Evolutionary conservation across 2,329 filamentous ascomycete species (phyloP).

Genomic region (Cryphonectria japonica): DNA sequence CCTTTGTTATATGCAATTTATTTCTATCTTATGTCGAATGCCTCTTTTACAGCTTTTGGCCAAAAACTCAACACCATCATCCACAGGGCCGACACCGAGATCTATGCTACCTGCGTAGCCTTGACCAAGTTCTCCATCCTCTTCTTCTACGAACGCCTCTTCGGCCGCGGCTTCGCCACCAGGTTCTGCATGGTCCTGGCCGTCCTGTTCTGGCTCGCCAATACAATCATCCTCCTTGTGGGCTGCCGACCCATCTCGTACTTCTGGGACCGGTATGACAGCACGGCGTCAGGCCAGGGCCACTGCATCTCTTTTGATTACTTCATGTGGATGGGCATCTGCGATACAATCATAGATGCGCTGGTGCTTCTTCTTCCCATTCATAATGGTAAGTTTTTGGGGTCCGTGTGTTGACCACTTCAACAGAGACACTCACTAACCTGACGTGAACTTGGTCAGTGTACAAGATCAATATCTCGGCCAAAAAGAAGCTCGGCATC

Average conservation of each 20-base stretch:
- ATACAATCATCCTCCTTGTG: not conserved
- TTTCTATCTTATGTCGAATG: not conserved
- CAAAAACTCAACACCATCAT: not conserved
- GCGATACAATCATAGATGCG: not conserved
- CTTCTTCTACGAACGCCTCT: constrained; percentile 8
- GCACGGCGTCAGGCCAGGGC: not conserved
- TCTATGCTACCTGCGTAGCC: constrained; percentile 4
- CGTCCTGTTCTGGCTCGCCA: not conserved
- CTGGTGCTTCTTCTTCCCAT: not conserved
- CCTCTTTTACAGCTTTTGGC: not conserved
- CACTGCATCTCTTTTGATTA: not conserved
- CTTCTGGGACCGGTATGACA: not conserved
- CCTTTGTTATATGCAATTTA: not conserved
- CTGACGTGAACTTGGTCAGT: not conserved
- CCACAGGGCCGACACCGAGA: constrained; percentile 6
- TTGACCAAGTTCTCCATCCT: constrained; percentile 11
- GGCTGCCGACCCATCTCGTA: constrained; percentile 3
- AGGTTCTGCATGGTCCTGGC: not conserved
- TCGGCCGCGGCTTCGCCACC: not conserved
- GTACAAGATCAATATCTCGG: not conserved
- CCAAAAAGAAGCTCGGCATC: constrained; percentile 5
- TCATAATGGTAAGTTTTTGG: not conserved
- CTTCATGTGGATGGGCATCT: constrained; percentile 1
- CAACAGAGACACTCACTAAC: not conserved
- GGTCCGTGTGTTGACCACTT: not conserved